A percentile compares a stretch with the other conserved stretches of the same genome.
Evolutionary conservation across 176 grass and related monocot genomes (phyloP).

Genomic region (Saccharum officinarum): DNA sequence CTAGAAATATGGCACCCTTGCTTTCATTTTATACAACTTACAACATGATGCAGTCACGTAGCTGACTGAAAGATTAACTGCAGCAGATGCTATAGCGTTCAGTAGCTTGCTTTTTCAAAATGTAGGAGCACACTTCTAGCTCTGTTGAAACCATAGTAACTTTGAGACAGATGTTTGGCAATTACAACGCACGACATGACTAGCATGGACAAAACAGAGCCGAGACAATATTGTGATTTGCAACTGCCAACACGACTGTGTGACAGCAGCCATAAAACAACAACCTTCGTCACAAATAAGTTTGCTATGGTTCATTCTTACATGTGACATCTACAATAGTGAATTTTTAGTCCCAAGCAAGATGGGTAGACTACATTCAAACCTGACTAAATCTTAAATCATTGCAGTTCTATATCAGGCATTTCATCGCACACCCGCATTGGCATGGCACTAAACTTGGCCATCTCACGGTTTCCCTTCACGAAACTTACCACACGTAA

Average conservation of each 20-base stretch:
- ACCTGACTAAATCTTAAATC: slow-evolving; percentile 9
- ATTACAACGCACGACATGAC: slow-evolving; percentile 1
- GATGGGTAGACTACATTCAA: not conserved
- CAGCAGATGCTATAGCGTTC: not conserved
- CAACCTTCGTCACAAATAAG: not conserved
- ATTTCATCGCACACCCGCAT: not conserved
- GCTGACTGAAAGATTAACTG: not conserved
- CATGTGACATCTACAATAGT: not conserved
- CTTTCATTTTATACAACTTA: not conserved
- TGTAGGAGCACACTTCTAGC: not conserved
- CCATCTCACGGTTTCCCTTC: not conserved
- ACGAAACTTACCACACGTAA: not conserved
- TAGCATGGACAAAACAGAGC: slow-evolving; percentile 2
- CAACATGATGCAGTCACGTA: not conserved
- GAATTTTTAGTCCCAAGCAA: not conserved
- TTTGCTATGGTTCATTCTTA: not conserved
- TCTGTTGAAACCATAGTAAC: not conserved
- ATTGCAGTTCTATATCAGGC: not conserved
- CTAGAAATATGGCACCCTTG: not conserved
- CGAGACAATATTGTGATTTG: not conserved
- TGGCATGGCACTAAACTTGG: not conserved
- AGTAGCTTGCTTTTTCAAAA: not conserved
- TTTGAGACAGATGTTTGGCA: not conserved
- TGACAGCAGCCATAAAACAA: not conserved
- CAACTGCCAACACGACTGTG: not conserved